These are phyloP conservation scores for Botrytis hyacinthi DNA, from an alignment of 2,329 filamentous ascomycete species.

Conservation along the genomic window DNA sequence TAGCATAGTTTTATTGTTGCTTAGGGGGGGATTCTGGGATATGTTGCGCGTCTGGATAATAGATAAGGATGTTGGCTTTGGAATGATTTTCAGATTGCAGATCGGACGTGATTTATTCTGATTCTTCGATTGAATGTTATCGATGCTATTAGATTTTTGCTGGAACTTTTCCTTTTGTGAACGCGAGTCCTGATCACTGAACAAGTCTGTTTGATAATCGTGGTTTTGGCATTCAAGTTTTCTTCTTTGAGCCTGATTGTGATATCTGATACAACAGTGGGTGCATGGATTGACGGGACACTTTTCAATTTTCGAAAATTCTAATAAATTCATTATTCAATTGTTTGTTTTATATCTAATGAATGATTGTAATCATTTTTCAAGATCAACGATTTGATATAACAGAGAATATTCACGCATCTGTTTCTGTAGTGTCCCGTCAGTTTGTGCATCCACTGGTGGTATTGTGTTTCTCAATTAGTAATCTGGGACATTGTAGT, in stretches of 20 bases:
- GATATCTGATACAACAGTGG: too few relatives aligned
- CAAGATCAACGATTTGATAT: too few relatives aligned
- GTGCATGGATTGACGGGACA: too few relatives aligned
- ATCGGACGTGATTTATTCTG: background rate
- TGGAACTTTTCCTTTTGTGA: background rate
- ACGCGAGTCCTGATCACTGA: accelerated
- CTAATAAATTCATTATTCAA: too few relatives aligned
- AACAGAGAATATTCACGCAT: too few relatives aligned
- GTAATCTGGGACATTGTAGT: background rate
- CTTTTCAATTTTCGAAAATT: too few relatives aligned
- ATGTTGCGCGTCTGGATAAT: background rate
- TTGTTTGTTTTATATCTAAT: too few relatives aligned
- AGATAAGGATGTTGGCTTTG: background rate
- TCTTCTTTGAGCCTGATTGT: background rate
- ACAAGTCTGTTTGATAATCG: background rate
- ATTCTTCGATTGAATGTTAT: background rate
- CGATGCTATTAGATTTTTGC: background rate
- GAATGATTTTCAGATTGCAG: background rate
- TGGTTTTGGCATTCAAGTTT: background rate
- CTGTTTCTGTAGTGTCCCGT: too few relatives aligned
- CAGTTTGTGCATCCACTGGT: too few relatives aligned
- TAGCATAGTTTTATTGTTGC: background rate
- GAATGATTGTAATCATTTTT: too few relatives aligned
- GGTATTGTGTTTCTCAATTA: too few relatives aligned
- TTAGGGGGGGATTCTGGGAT: background rate